Conservation (phyloP, 495 filamentous ascomycete genomes). For the Tuber microsphaerosporum region DNA sequence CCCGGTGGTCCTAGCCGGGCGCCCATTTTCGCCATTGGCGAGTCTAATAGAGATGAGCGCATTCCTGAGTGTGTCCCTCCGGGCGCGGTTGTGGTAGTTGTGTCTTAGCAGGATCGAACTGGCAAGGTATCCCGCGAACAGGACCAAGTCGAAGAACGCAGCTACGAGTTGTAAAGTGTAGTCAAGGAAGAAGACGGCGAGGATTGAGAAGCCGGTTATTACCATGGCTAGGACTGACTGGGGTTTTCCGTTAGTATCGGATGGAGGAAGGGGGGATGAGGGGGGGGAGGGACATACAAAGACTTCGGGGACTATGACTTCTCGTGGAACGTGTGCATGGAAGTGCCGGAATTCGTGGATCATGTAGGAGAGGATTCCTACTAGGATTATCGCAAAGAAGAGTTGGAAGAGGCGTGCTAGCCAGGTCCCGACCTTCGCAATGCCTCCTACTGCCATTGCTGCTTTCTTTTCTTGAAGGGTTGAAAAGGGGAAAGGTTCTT, state of each 20-base stretch:
- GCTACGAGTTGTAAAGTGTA: constrained; percentile 34
- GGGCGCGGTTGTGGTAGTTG: constrained; percentile 24
- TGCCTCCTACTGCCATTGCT: constrained; percentile 19
- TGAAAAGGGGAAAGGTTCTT: not conserved
- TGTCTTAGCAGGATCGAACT: constrained; percentile 30
- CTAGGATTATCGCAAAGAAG: constrained; percentile 38
- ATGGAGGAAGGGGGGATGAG: too few relatives aligned
- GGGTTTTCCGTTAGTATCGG: not conserved
- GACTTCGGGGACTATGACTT: constrained; percentile 33
- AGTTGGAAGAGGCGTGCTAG: constrained; percentile 34
- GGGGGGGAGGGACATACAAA: constrained; percentile 19
- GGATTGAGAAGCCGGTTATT: constrained; percentile 33
- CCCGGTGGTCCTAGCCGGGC: not conserved
- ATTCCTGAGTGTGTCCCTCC: constrained; percentile 20
- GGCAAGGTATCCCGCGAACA: constrained; percentile 40
- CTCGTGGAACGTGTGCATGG: constrained; percentile 5
- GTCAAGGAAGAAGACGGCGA: constrained; percentile 35
- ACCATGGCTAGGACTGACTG: constrained; percentile 35
- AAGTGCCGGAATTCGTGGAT: constrained; percentile 32
- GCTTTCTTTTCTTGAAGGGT: not conserved
- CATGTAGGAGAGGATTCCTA: constrained; percentile 38
- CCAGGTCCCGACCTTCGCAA: constrained; percentile 29
- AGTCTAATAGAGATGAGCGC: constrained; percentile 2
- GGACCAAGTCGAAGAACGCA: constrained; percentile 33
- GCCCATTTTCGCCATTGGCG: not conserved